A percentile compares a stretch with the other conserved stretches of the same genome.
These are phyloP conservation scores for Ustilago crameri DNA, from an alignment of 1,284 basidiomycete species.

Conservation along the genomic window DNA sequence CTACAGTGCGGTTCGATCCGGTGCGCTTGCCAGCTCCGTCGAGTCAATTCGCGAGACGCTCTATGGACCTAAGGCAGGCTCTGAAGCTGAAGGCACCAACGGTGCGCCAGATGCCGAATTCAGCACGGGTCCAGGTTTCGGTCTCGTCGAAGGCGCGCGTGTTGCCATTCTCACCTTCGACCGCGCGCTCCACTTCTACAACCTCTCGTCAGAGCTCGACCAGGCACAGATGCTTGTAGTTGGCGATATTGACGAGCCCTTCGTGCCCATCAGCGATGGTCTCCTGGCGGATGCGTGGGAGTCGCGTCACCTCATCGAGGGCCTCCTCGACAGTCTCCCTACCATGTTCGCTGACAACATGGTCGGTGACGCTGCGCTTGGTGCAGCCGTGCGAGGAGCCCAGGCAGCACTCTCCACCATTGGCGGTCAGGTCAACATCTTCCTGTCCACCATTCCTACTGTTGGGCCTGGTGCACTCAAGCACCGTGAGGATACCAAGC, in stretches of 20 bases:
- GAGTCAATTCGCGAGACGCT: conserved; percentile 76
- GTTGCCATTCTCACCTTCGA: conserved; percentile 86
- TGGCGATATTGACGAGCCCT: conserved; percentile 89
- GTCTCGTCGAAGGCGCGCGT: conserved; percentile 63
- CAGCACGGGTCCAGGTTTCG: conserved; percentile 56
- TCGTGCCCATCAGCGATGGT: conserved; percentile 80
- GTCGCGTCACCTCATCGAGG: conserved; percentile 76
- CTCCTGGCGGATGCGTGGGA: conserved; percentile 83
- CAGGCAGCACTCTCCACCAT: conserved; percentile 79
- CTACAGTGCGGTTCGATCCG: conserved; percentile 77
- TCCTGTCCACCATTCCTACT: conserved; percentile 82
- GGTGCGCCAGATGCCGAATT: conserved; percentile 40
- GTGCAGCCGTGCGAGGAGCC: conserved; percentile 75
- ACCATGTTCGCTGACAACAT: conserved; percentile 74
- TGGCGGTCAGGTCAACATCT: conserved; percentile 87
- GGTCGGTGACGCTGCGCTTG: conserved; percentile 76
- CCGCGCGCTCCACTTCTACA: conserved; percentile 85
- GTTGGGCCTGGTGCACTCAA: conserved; percentile 79
- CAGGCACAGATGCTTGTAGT: conserved; percentile 82
- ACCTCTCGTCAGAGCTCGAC: conserved; percentile 78
- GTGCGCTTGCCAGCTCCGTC: conserved; percentile 80
- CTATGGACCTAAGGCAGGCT: conserved; percentile 70
- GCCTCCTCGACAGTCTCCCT: conserved; percentile 77
- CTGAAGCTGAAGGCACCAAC: conserved; percentile 30
- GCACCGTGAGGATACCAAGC: conserved; percentile 75